Conservation (phyloP, 2,329 filamentous ascomycete species). For the Diaporthe vexans region DNA sequence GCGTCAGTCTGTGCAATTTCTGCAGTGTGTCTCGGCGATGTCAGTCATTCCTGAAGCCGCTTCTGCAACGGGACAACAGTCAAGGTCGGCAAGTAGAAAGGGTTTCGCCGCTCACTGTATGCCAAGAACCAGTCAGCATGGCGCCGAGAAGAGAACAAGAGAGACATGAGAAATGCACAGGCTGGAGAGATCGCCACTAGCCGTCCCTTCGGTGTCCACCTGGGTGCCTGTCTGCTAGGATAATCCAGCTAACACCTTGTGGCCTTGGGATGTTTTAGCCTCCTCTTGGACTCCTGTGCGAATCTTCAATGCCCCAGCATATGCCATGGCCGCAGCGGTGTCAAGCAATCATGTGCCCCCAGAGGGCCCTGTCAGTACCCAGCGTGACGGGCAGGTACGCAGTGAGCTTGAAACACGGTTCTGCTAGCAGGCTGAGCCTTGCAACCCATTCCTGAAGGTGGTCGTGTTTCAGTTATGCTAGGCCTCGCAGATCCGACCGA, state of each 20-base stretch:
- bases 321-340: neutral
- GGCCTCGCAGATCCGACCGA: conserved; percentile 22
- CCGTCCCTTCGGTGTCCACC: conserved; percentile 13
- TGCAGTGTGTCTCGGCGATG: conserved; percentile 18
- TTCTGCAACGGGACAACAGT: neutral
- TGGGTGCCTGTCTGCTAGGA: neutral
- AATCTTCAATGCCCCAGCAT: conserved; percentile 4
- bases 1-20: conserved; percentile 17
- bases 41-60: conserved; percentile 12
- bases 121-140: conserved; percentile 20
- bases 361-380: conserved; percentile 22
- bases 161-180: neutral
- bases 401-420: conserved; percentile 31
- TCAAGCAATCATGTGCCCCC: conserved; percentile 8
- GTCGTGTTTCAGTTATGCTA: conserved; percentile 33
- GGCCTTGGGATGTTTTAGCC: conserved; percentile 36
- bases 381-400: conserved; percentile 21
- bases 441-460: conserved; percentile 29
- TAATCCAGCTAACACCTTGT: neutral
- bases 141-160: neutral
- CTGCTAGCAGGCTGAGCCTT: conserved; percentile 25
- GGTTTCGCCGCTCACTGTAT: neutral
- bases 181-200: conserved; percentile 23
- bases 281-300: conserved; percentile 11
- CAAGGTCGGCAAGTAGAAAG: neutral